These are phyloP conservation scores for Pseudopyricularia cyperi DNA, from an alignment of 2,329 filamentous ascomycete species.

Conservation along the genomic window DNA sequence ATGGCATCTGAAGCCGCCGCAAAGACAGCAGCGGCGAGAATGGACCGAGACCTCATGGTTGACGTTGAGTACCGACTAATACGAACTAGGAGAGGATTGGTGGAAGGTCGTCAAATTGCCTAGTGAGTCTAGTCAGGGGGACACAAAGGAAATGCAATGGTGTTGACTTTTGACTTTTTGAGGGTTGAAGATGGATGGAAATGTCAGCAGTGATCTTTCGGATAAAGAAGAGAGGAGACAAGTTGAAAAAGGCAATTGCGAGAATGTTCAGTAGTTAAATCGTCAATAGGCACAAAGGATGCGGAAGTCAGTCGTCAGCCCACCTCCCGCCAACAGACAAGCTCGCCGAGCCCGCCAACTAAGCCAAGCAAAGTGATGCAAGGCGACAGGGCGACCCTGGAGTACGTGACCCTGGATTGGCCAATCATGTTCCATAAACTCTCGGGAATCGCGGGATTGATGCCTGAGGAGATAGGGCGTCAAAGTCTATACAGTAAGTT, in stretches of 20 bases:
- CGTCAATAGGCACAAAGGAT: too few relatives aligned
- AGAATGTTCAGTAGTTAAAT: too few relatives aligned
- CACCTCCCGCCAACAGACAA: too few relatives aligned
- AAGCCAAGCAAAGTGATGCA: neutral
- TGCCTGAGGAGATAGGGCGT: neutral
- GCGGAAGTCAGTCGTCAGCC: too few relatives aligned
- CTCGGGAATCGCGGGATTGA: neutral
- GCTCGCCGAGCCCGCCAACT: too few relatives aligned
- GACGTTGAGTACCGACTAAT: neutral
- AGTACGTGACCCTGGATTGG: neutral
- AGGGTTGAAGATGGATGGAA: too few relatives aligned
- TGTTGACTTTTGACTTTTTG: too few relatives aligned
- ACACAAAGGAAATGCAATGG: too few relatives aligned
- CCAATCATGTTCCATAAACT: neutral
- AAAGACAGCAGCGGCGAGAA: slow-evolving; percentile 26
- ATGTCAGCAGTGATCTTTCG: too few relatives aligned
- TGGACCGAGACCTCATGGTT: slow-evolving; percentile 25
- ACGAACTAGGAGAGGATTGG: neutral
- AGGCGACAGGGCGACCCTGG: neutral
- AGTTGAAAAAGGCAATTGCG: too few relatives aligned
- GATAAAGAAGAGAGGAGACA: too few relatives aligned
- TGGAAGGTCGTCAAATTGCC: neutral
- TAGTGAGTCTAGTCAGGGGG: too few relatives aligned
- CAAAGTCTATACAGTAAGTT: neutral
- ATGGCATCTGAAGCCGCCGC: slow-evolving; percentile 26